Percentiles rank a stretch among this genome's conserved stretches.
These are phyloP conservation scores for Hyaloperonospora brassicae DNA, from an alignment of 352 stramenopile genomes.

Conservation along the genomic window DNA sequence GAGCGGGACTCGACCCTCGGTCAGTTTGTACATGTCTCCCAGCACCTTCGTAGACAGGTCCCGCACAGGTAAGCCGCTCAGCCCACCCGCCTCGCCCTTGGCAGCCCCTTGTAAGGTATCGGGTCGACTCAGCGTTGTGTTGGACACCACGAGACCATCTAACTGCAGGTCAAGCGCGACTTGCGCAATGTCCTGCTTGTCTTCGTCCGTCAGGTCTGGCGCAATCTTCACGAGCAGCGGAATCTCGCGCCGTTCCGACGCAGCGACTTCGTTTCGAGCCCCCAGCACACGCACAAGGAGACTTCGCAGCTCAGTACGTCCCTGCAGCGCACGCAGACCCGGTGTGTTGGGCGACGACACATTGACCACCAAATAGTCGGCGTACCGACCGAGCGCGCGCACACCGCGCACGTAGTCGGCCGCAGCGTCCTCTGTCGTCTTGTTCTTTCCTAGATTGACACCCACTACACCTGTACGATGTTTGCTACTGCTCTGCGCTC, in stretches of 20 bases:
- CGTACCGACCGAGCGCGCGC: slow-evolving; percentile 84
- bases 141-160: slow-evolving; percentile 95
- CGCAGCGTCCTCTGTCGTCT: slow-evolving; percentile 74
- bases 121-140: slow-evolving; percentile 93
- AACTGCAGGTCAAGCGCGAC: slow-evolving; percentile 83
- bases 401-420: slow-evolving; percentile 91
- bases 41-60: slow-evolving; percentile 93
- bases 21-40: slow-evolving; percentile 92
- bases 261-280: slow-evolving; percentile 55
- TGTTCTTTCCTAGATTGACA: slow-evolving; percentile 99
- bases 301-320: slow-evolving; percentile 72
- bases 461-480: slow-evolving; percentile 83
- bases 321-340: slow-evolving; percentile 68
- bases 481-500: slow-evolving; percentile 7
- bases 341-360: slow-evolving; percentile 96
- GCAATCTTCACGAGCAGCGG: slow-evolving; percentile 97
- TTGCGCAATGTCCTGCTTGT: slow-evolving; percentile 92
- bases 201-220: slow-evolving; percentile 90
- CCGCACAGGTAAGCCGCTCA: slow-evolving; percentile 92
- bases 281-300: slow-evolving; percentile 66
- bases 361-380: slow-evolving; percentile 98
- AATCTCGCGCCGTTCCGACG: slow-evolving; percentile 50
- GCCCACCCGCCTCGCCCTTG: slow-evolving; percentile 86
- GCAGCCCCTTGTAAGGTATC: slow-evolving; percentile 56
- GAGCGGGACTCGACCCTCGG: slow-evolving; percentile 88